Percentiles rank a stretch among this genome's conserved stretches.
Conservation (phyloP, 257 asterid genomes). For the Penstemon barbatus region DNA sequence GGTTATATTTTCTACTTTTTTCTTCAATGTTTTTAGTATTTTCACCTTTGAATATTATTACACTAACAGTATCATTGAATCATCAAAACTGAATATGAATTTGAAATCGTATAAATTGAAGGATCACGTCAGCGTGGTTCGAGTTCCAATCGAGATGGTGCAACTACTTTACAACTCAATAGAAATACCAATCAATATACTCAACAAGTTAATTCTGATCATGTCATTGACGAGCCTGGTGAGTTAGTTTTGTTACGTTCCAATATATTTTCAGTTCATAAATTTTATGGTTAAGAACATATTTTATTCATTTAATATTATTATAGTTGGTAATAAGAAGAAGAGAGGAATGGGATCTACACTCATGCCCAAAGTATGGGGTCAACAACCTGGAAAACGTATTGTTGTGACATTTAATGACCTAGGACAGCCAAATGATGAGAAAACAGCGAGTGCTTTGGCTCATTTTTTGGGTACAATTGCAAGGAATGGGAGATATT, state of each 20-base stretch:
- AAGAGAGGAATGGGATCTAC: background rate
- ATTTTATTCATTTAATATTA: background rate
- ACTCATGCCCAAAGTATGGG: background rate
- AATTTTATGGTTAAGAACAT: too few relatives aligned
- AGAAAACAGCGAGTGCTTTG: background rate
- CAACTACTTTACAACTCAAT: too few relatives aligned
- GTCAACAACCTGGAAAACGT: background rate
- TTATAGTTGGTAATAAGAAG: background rate
- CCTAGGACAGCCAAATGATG: background rate
- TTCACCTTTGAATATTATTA: too few relatives aligned
- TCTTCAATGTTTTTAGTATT: too few relatives aligned
- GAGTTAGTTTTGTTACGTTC: background rate
- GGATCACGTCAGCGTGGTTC: too few relatives aligned
- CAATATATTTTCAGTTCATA: background rate
- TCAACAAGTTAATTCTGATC: background rate
- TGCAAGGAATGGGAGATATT: constrained; percentile 1
- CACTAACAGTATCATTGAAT: too few relatives aligned
- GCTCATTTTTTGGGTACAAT: constrained; percentile 2
- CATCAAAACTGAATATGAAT: too few relatives aligned
- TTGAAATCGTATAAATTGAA: too few relatives aligned
- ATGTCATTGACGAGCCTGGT: background rate
- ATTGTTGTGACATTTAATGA: background rate
- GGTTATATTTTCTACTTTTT: too few relatives aligned
- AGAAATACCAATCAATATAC: too few relatives aligned
- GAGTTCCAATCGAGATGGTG: too few relatives aligned